These are phyloP conservation scores for Avena insularis DNA, from an alignment of 176 grass and related monocot genomes.

Conservation along the genomic window DNA sequence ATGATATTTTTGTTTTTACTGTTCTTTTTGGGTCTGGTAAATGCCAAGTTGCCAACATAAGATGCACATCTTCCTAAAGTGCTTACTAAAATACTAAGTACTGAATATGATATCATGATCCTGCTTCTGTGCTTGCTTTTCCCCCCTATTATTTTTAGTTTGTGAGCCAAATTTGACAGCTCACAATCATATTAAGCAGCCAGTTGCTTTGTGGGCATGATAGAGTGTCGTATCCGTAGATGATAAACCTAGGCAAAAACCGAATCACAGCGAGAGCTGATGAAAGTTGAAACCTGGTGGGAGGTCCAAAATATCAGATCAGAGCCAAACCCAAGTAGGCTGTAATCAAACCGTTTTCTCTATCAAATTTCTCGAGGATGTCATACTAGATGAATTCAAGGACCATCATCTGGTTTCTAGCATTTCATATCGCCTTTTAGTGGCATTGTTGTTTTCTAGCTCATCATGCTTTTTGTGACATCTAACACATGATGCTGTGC, in stretches of 20 bases:
- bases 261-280: slow-evolving; percentile 11
- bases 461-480: slow-evolving; percentile 1
- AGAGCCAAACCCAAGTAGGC: not conserved
- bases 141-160: slow-evolving; percentile 7
- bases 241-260: not conserved
- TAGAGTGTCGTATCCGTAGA: not conserved
- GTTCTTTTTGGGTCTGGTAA: slow-evolving; percentile 10
- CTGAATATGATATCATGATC: slow-evolving; percentile 24
- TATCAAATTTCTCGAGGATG: not conserved
- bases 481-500: not conserved
- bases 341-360: slow-evolving; percentile 1
- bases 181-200: not conserved
- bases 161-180: slow-evolving; percentile 6
- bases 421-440: not conserved
- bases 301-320: slow-evolving; percentile 5
- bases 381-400: not conserved
- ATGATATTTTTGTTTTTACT: not conserved
- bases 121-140: not conserved
- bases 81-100: not conserved
- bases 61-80: slow-evolving; percentile 1
- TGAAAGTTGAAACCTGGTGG: slow-evolving; percentile 3
- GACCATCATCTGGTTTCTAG: not conserved
- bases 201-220: not conserved
- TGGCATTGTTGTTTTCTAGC: not conserved
- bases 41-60: slow-evolving; percentile 7